Evolutionary conservation across 2,329 filamentous ascomycete genomes (phyloP), one percentile per base, ranked within the genome.

Genomic region (Lomentospora prolificans): DNA sequence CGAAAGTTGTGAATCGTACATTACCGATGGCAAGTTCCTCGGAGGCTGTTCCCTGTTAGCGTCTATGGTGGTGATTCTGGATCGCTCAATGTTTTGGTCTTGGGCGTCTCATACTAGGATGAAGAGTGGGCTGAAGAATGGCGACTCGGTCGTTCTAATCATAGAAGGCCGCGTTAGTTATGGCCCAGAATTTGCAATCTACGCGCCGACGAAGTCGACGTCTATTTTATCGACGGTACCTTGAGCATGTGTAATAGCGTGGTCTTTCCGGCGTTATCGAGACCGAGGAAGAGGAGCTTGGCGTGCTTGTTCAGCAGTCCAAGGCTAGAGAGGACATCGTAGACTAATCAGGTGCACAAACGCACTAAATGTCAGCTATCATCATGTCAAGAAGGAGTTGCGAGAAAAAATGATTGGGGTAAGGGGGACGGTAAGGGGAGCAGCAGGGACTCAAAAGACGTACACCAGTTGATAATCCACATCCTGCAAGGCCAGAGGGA

Each of bases 391-490:
- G 48, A 10, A 14, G 7, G 14, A 17, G 7, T 51, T 31, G 22
- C 4, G 25, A 27, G 33, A 41, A 31, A 24, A 36, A 3, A 36
- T 25, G 36, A 8, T 19, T 24, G 24, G 14, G n/a, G 28, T 33
- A 33, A 12, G 30, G 30, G 30, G 6, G 30, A 7, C 30, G 30
- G 30, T 6, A 12, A 33, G 30, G 30, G 12, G 30, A 12, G 7
- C 30, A 33, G 30, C 12, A 33, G 6, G 30, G 51, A 52, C 48
- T 55, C 51, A 36, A 57, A 55, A 60, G 62, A 78, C 84, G 69
- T 90, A 95, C 89, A 95, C 90, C 90, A 96, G 82, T 92, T 90
- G 70, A 95, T 75, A 72, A 96, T 87, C 89, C 89, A 95, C 90
- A 96, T 95, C 61, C 67, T 78, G 73, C 6, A 22, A 4, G 17